phyloP scores from a whole-genome alignment of 108 stramenopile genomes.

The Fistulifera solaris region DNA sequence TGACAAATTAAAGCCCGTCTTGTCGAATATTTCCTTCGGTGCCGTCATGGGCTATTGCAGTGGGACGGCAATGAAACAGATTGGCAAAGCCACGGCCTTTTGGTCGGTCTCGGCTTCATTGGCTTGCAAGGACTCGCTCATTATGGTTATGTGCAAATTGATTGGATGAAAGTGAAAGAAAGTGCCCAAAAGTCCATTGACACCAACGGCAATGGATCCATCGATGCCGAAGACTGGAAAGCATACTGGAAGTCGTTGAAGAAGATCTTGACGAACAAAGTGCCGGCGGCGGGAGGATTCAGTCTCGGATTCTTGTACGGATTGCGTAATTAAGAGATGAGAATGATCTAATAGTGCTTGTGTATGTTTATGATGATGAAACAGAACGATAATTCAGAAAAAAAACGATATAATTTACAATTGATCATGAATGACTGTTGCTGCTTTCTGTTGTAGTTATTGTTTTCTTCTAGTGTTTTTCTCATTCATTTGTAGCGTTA shows the following conservation, averaged over 20 bases:
- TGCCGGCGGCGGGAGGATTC: slow-evolving; percentile 83
- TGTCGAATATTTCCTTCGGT: slow-evolving; percentile 61
- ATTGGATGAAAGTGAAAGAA: slow-evolving; percentile 78
- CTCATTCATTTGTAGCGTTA: too few relatives aligned
- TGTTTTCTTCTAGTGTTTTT: too few relatives aligned
- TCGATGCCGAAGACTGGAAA: slow-evolving; percentile 63
- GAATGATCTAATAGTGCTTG: slow-evolving; percentile 6
- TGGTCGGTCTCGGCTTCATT: slow-evolving; percentile 71
- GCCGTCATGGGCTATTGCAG: slow-evolving; percentile 81
- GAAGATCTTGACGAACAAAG: slow-evolving; percentile 54
- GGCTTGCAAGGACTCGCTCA: slow-evolving; percentile 53
- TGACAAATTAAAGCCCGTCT: slow-evolving; percentile 22
- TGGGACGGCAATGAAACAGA: slow-evolving; percentile 71
- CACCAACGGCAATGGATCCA: slow-evolving; percentile 46
- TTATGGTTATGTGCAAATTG: slow-evolving; percentile 70
- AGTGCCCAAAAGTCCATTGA: slow-evolving; percentile 54
- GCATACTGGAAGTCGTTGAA: slow-evolving; percentile 72
- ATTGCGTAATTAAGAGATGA: slow-evolving; percentile 29
- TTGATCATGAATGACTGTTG: too few relatives aligned
- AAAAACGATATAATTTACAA: too few relatives aligned
- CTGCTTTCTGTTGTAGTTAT: too few relatives aligned
- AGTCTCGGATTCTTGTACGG: slow-evolving; percentile 79
- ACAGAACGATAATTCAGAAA: too few relatives aligned
- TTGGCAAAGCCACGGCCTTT: slow-evolving; percentile 63
- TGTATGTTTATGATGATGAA: too few relatives aligned